Conservation (phyloP, 2,329 filamentous ascomycete species). For the Gremmenia infestans region DNA sequence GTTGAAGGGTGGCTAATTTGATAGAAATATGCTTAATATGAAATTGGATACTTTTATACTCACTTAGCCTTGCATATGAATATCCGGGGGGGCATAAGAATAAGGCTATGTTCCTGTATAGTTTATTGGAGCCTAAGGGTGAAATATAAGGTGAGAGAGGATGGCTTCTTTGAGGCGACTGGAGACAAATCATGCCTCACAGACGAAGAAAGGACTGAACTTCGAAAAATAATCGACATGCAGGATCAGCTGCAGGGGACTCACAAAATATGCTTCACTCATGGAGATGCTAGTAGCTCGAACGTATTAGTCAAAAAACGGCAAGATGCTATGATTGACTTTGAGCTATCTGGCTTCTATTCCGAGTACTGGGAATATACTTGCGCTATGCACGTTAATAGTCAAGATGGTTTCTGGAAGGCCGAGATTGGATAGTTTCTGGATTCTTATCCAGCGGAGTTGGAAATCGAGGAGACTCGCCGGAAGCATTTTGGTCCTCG, state of each 20-base stretch:
- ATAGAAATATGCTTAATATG: too few species aligned
- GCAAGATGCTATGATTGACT: background rate
- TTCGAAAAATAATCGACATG: background rate
- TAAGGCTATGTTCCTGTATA: too few species aligned
- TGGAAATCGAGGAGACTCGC: background rate
- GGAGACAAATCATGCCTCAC: background rate
- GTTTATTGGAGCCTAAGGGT: too few species aligned
- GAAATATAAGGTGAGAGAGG: background rate
- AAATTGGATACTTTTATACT: too few species aligned
- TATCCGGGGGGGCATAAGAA: too few species aligned
- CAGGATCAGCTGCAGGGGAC: background rate
- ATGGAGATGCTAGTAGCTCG: background rate
- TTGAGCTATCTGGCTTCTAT: background rate
- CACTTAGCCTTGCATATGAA: too few species aligned
- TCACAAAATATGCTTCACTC: background rate
- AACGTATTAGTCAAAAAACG: background rate
- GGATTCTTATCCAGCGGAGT: background rate
- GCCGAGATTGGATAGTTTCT: background rate
- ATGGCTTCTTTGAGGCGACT: background rate
- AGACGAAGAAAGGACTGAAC: background rate
- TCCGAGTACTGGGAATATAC: background rate
- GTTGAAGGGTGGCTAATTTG: too few species aligned
- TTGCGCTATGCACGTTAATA: background rate
- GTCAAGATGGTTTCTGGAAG: background rate
- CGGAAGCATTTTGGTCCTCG: background rate